Percentiles rank a stretch among this genome's conserved stretches.
Conservation (phyloP, 2,329 filamentous ascomycete species). For the Ceratocystis huliohia region DNA sequence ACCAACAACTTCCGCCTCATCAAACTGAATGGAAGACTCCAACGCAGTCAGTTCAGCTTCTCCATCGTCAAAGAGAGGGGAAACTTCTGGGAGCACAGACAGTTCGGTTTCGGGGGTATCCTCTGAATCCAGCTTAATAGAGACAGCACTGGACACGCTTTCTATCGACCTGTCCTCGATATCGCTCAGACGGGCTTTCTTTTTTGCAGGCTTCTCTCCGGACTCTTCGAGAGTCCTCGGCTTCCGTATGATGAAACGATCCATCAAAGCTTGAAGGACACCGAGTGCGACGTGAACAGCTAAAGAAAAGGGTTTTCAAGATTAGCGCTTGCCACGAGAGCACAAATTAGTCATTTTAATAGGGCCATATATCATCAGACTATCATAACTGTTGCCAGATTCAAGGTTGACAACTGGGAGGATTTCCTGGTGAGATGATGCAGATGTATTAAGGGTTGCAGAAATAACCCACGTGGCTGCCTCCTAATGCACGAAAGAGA, state of each 20-base stretch:
- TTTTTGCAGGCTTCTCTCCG: neutral
- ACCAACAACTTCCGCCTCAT: neutral
- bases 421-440: neutral
- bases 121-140: neutral
- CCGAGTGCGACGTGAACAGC: neutral
- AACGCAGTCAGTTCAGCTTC: neutral
- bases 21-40: neutral
- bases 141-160: neutral
- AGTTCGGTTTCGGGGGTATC: neutral
- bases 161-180: neutral
- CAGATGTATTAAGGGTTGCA: neutral
- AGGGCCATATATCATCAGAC: neutral
- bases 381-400: neutral
- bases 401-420: neutral
- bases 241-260: conserved; percentile 10
- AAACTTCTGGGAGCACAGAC: neutral
- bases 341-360: neutral
- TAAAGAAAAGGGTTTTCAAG: neutral
- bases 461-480: neutral
- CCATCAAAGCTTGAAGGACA: neutral
- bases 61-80: neutral
- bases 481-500: neutral
- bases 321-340: neutral
- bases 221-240: neutral
- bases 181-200: conserved; percentile 7